Evolutionary conservation across 139 green algal species (phyloP), one percentile per base, ranked within the genome.

Genomic region (Gonium pectorale): DNA sequence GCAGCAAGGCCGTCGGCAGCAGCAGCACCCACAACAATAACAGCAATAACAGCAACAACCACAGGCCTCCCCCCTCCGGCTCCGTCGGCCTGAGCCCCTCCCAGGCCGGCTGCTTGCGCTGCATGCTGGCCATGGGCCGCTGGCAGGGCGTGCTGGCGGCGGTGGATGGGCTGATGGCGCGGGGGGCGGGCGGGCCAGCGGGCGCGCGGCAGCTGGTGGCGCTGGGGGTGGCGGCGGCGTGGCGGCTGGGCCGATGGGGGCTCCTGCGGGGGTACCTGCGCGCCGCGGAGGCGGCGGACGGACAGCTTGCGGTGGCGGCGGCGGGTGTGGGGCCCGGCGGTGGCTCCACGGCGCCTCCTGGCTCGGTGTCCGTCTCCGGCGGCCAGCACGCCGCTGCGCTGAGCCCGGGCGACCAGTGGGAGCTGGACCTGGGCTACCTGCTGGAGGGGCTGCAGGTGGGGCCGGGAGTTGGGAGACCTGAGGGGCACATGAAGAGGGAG

Each of bases 171-270:
- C 89, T 91, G 49, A 87, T 89, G 71, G 69, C 80, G 1, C 88
- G 90, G 31, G 71, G 78, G 35, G 8, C 64, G 0, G 72, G 33
- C 59, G 56, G 40, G 15, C 29, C 73, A 0, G 33, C 41, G 6
- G 82, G 51, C 29, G 33, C 69, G 2, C 67, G 74, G 49, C 87
- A 95, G 73, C 91, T 98, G 46, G 89, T 91, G 0, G 91, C 94
- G 6, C 51, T 86, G 24, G 96, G 94, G 5, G 90, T 96, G 27
- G 94, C 94, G 8, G 95, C 96, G 19, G 90, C 95, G 0, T 99
- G 97, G 97, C 92, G 97, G 2, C 88, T 98, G 85, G 97, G 96
- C 2, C 70, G 90, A 24, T 99, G 96, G 97, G 82, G 90, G 0
- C 41, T 89, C n/a, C 86, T 99, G 78, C 87, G 94, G 15, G 81